phyloP scores from a whole-genome alignment of 2,329 filamentous ascomycete genomes.

The Rosellinia necatrix region DNA sequence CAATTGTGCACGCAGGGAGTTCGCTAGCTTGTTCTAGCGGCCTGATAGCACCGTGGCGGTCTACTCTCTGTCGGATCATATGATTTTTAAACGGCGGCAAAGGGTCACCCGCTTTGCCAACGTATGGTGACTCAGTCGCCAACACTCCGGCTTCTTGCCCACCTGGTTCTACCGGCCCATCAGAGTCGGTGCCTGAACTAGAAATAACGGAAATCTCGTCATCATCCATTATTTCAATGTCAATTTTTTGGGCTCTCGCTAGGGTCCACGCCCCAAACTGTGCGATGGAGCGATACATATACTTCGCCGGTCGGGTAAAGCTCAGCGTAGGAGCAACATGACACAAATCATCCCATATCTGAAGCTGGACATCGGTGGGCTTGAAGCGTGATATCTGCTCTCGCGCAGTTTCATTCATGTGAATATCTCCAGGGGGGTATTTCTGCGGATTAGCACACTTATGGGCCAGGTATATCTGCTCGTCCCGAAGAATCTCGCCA shows the following conservation, averaged over 20 bases:
- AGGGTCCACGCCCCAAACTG: conserved; percentile 94
- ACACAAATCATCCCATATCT: conserved; percentile 95
- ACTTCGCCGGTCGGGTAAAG: conserved; percentile 93
- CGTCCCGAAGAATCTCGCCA: conserved; percentile 86
- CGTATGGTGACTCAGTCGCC: conserved; percentile 41
- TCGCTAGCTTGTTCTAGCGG: conserved; percentile 67
- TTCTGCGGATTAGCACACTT: conserved; percentile 84
- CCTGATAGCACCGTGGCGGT: conserved; percentile 75
- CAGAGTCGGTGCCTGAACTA: conserved; percentile 52
- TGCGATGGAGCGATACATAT: conserved; percentile 90
- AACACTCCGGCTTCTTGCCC: conserved; percentile 27
- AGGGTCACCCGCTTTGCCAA: conserved; percentile 86
- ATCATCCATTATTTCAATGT: conserved; percentile 81
- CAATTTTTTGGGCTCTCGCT: conserved; percentile 76
- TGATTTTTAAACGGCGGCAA: conserved; percentile 78
- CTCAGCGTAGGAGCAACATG: conserved; percentile 92
- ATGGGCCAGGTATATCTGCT: conserved; percentile 93
- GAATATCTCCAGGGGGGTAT: conserved; percentile 71
- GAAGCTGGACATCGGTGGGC: conserved; percentile 89
- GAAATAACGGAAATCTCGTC: conserved; percentile 78
- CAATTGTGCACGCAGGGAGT: conserved; percentile 67
- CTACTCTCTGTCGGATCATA: conserved; percentile 91
- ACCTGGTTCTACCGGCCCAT: conserved; percentile 37
- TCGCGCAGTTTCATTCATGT: conserved; percentile 66
- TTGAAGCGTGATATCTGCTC: conserved; percentile 68